Evolutionary conservation across 306 rosid genomes (phyloP), one percentile per base, ranked within the genome.

Genomic region (Fragaria nilgerrensis): DNA sequence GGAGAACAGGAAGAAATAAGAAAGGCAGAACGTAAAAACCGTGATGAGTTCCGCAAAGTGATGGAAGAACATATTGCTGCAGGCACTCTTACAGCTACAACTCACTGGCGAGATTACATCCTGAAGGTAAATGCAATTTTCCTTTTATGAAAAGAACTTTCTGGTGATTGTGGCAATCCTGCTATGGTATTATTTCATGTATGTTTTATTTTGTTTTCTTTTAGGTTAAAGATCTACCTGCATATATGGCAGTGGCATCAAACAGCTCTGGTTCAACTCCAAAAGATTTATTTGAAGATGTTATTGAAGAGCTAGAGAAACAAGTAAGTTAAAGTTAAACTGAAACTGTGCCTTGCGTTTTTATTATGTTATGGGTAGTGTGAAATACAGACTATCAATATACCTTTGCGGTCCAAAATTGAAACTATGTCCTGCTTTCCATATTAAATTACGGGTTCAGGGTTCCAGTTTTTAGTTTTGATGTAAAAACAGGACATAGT

Each of bases 241-340:
- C 90, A 64, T 94, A 90, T 84, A 13, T 81, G 64, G 98, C 93
- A 39, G 97, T 87, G 74, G 89, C 90, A 59, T 87, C 94, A 83
- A 94, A 94, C 83, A 89, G 87, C 65, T 89, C 96, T 12, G 98
- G 98, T 75, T 88, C 97, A 82, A 94, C 94, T 78, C 86, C 98
- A 16, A 94, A 94, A 79, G 97, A 92, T 76, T 84, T 94, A 75
- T 94, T 88, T 78, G 96, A 90, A 84, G 98, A 92, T 86, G 92
- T 89, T 80, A 88, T 84, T 39, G 97, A 94, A 83, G 98, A 92
- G 81, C 88, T 94, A 25, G 89, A 86, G 72, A 92, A 94, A 86
- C 93, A 92, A 85, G 98, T 94, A 82, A 81, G 70, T 81, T 73
- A 14, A 3, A 48, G 14, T 44, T 44, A 44, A 11, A 44, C 48